Evolutionary conservation across 768 basidiomycete species (phyloP), one percentile per base, ranked within the genome.

Genomic region (Trametes villosa): DNA sequence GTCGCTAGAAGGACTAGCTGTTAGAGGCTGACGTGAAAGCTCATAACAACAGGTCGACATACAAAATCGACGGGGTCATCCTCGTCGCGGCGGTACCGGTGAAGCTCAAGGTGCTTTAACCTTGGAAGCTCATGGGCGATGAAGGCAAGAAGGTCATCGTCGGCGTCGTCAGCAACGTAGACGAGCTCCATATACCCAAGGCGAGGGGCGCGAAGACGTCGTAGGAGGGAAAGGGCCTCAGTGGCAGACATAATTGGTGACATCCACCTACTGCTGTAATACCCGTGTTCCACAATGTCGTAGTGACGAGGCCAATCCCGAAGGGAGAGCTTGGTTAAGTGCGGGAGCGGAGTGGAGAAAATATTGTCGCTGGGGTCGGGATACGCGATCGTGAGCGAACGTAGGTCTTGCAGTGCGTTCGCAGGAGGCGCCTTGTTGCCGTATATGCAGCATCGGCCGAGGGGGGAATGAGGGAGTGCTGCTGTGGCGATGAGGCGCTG

Each of bases 291-390:
- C n/a, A 18, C 11, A 38, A 38, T 12, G 4, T 13, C 12, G 41
- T 54, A 54, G 41, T 44, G 40, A 17, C 53, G 26, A 2, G 41
- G 53, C 27, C n/a, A 17, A 20, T 54, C 53, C 18, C 53, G 41
- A 20, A 54, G 41, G 6, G 53, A 54, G 2, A 54, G 53, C 3
- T 54, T 36, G 29, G 9, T n/a, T 9, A 54, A 22, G 6, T 15
- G 17, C 1, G 41, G 17, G 3, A 20, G 13, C n/a, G 30, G 11
- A 9, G 45, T 9, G 8, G 41, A 31, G 26, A 54, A 54, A n/a
- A 54, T 45, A 13, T 31, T 29, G n/a, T 54, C 53, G 29, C n/a
- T n/a, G n/a, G 36, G 36, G 6, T 38, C 36, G 36, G 36, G 36
- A 38, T 38, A 38, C 18, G 36, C 36, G 15, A 38, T 4, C 4